Conservation (phyloP, 257 asterid genomes). For the Solanum pimpinellifolium region DNA sequence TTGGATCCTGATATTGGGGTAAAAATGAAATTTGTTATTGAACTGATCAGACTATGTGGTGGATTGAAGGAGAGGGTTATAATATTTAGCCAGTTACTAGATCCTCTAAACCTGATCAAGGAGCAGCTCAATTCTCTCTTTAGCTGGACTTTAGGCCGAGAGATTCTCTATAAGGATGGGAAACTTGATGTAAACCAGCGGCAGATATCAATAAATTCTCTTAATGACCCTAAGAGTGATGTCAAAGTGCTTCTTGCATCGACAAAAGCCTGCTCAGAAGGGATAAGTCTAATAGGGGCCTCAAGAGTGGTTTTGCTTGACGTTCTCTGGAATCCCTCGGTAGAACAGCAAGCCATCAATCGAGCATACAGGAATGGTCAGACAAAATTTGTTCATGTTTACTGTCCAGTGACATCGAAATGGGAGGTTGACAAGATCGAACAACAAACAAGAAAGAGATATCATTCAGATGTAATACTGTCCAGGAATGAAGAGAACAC, state of each 20-base stretch:
- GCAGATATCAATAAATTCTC: constrained; percentile 24
- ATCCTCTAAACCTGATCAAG: neutral
- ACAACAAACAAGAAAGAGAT: no score
- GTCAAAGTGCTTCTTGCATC: constrained; percentile 69
- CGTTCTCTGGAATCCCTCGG: constrained; percentile 72
- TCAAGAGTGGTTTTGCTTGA: constrained; percentile 75
- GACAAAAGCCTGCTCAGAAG: constrained; percentile 56
- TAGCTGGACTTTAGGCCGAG: neutral
- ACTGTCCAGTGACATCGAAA: constrained; percentile 37
- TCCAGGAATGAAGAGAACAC: no score
- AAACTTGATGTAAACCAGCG: constrained; percentile 18
- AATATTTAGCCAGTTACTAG: neutral
- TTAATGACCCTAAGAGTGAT: constrained; percentile 32
- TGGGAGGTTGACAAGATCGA: constrained; percentile 35
- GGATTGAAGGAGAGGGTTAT: neutral
- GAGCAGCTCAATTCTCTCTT: neutral
- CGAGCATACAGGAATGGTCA: constrained; percentile 80
- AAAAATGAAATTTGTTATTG: neutral
- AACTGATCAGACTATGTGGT: neutral
- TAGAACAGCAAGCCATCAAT: constrained; percentile 64
- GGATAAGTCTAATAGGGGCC: constrained; percentile 71
- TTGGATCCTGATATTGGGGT: neutral
- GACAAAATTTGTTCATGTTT: constrained; percentile 47
- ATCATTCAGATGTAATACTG: no score
- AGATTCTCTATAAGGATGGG: constrained; percentile 31